Conservation (phyloP, 2,329 filamentous ascomycete species). For the Colletotrichum theobromicola region DNA sequence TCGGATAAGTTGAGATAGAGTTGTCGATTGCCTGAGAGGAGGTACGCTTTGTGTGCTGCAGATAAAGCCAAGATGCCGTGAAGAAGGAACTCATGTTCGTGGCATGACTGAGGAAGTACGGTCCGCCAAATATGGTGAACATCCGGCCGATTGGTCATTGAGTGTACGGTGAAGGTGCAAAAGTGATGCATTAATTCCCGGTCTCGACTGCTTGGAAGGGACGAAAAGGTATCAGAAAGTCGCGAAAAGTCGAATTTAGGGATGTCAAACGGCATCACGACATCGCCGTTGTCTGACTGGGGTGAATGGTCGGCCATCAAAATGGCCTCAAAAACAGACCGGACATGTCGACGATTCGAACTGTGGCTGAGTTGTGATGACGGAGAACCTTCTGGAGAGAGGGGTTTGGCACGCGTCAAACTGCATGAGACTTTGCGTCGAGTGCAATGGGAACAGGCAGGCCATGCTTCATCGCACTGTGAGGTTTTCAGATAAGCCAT, state of each 20-base stretch:
- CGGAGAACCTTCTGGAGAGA: neutral
- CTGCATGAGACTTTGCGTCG: neutral
- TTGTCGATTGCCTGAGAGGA: neutral
- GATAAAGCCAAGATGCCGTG: neutral
- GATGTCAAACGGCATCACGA: neutral
- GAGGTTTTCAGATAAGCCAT: neutral
- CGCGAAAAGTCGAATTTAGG: neutral
- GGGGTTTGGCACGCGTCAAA: neutral
- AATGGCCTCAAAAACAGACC: neutral
- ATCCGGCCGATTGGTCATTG: neutral
- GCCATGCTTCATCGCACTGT: neutral
- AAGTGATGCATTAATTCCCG: neutral
- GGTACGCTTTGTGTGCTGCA: neutral
- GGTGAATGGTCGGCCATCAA: neutral
- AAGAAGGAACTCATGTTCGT: neutral
- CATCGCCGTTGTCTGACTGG: neutral
- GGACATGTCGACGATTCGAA: neutral
- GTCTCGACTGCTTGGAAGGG: neutral
- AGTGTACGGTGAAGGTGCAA: neutral
- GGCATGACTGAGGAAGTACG: neutral
- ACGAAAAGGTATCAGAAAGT: neutral
- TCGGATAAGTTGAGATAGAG: neutral
- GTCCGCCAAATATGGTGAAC: neutral
- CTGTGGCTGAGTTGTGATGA: neutral
- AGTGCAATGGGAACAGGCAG: neutral